A percentile compares a stretch with the other conserved stretches of the same genome.
These are phyloP conservation scores for Arthrobotrys pseudoclavata DNA, from an alignment of 2,329 filamentous ascomycete genomes.

Conservation along the genomic window DNA sequence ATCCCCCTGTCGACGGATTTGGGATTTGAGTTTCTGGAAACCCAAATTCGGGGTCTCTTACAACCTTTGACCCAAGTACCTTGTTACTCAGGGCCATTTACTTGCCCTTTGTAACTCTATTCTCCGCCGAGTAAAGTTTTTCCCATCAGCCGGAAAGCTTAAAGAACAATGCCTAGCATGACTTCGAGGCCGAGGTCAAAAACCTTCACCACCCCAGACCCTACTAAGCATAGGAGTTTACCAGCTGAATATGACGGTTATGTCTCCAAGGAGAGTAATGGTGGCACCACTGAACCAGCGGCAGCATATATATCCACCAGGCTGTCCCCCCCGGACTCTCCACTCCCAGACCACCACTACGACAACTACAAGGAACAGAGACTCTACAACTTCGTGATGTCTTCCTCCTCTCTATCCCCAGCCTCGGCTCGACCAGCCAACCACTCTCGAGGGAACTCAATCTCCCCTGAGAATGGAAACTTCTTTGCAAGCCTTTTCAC, in stretches of 20 bases:
- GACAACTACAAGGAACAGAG: conserved; percentile 57
- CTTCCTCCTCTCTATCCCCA: conserved; percentile 28
- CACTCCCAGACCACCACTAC: conserved; percentile 43
- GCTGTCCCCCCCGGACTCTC: conserved; percentile 44
- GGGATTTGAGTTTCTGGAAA: conserved; percentile 42
- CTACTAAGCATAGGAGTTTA: conserved; percentile 29
- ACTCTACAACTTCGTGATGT: conserved; percentile 60
- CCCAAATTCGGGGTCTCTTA: background rate
- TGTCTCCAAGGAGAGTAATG: conserved; percentile 13
- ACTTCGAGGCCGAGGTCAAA: conserved; percentile 47
- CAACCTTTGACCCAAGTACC: conserved; percentile 32
- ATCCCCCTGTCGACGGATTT: conserved; percentile 39
- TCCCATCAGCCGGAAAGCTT: conserved; percentile 12
- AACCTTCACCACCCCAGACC: conserved; percentile 38
- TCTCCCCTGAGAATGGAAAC: conserved; percentile 50
- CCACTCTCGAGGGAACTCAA: conserved; percentile 40
- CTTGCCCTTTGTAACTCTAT: conserved; percentile 26
- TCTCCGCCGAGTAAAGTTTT: conserved; percentile 31
- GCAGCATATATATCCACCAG: conserved; percentile 59
- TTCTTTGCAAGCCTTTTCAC: conserved; percentile 55
- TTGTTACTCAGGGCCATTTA: conserved; percentile 40
- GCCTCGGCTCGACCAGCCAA: conserved; percentile 18
- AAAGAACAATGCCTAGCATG: conserved; percentile 31
- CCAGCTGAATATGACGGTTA: conserved; percentile 28
- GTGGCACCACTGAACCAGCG: conserved; percentile 55